These are phyloP conservation scores for Cladophialophora psammophila DNA, from an alignment of 2,329 filamentous ascomycete species.

Conservation along the genomic window DNA sequence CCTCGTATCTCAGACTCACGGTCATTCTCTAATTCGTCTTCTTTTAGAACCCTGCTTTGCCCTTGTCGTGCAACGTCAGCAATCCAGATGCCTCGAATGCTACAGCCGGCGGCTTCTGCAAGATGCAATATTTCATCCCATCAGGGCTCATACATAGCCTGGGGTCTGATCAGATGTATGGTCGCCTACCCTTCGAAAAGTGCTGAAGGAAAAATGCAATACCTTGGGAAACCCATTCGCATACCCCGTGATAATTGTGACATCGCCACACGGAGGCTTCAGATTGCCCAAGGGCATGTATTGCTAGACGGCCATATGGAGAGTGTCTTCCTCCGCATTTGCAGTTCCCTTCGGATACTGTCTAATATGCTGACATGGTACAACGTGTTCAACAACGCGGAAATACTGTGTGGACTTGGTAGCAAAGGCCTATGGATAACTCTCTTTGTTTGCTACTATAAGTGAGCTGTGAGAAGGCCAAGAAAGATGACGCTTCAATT, in stretches of 20 bases:
- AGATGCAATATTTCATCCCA: slow-evolving; percentile 71
- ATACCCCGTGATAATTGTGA: slow-evolving; percentile 62
- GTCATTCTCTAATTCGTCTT: slow-evolving; percentile 74
- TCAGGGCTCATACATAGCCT: slow-evolving; percentile 74
- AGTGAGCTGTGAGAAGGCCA: no score
- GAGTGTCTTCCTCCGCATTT: slow-evolving; percentile 56
- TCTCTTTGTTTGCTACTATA: no score
- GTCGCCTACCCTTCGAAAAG: no score
- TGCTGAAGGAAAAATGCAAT: slow-evolving; percentile 34
- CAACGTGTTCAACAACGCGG: slow-evolving; percentile 45
- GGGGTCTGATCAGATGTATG: no score
- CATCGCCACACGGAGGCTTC: slow-evolving; percentile 52
- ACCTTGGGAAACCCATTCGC: slow-evolving; percentile 68
- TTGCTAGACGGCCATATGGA: slow-evolving; percentile 61
- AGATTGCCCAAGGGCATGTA: slow-evolving; percentile 58
- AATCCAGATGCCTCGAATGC: slow-evolving; percentile 79
- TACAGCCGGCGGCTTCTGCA: slow-evolving; percentile 59
- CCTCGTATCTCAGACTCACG: slow-evolving; percentile 67
- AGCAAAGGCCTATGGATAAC: no score
- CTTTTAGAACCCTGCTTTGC: slow-evolving; percentile 74
- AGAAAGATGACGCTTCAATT: no score
- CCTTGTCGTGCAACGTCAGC: slow-evolving; percentile 81
- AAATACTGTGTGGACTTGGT: no score
- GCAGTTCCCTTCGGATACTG: slow-evolving; percentile 58
- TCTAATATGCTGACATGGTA: slow-evolving; percentile 59